Percentiles rank a stretch among this genome's conserved stretches.
Conservation (phyloP, 352 stramenopile species). For the Halophytophthora batemanensis region DNA sequence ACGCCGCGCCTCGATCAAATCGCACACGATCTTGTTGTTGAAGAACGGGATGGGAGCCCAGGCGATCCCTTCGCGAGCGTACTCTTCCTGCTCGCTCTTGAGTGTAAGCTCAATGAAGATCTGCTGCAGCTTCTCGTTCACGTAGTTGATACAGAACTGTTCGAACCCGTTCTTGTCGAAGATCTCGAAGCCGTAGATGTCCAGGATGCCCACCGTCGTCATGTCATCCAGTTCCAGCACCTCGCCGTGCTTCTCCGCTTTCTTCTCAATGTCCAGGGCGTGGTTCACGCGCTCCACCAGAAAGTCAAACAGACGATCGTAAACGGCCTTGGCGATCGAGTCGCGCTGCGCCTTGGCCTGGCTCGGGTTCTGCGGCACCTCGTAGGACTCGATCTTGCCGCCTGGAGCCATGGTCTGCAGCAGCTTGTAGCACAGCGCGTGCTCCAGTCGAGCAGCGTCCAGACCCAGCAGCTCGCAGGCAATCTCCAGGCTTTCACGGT, state of each 20-base stretch:
- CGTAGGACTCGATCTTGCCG: conserved; percentile 80
- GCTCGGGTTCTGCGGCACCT: conserved; percentile 81
- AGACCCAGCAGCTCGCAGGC: conserved; percentile 71
- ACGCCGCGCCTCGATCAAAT: conserved; percentile 78
- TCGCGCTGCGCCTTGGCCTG: conserved; percentile 92
- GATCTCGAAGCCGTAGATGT: conserved; percentile 97
- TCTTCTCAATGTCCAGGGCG: conserved; percentile 81
- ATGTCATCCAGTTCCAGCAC: conserved; percentile 70
- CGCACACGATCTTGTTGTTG: conserved; percentile 91
- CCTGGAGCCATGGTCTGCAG: conserved; percentile 86
- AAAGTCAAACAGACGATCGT: conserved; percentile 96
- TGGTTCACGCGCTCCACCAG: conserved; percentile 92
- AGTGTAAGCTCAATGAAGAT: conserved; percentile 92
- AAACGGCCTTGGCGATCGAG: conserved; percentile 96
- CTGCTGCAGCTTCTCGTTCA: conserved; percentile 93
- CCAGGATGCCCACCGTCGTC: conserved; percentile 90
- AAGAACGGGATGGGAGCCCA: conserved; percentile 91
- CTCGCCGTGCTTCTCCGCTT: conserved; percentile 76
- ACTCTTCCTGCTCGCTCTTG: conserved; percentile 92
- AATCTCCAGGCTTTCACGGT: conserved; percentile 54
- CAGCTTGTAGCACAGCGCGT: conserved; percentile 81
- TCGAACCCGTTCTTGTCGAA: conserved; percentile 95
- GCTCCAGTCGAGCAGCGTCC: conserved; percentile 51
- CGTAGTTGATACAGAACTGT: conserved; percentile 96
- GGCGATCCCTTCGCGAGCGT: conserved; percentile 92